Percentiles rank a stretch among this genome's conserved stretches.
phyloP scores from a whole-genome alignment of 805 yeast genomes.

The Myxozyma sirexii region DNA sequence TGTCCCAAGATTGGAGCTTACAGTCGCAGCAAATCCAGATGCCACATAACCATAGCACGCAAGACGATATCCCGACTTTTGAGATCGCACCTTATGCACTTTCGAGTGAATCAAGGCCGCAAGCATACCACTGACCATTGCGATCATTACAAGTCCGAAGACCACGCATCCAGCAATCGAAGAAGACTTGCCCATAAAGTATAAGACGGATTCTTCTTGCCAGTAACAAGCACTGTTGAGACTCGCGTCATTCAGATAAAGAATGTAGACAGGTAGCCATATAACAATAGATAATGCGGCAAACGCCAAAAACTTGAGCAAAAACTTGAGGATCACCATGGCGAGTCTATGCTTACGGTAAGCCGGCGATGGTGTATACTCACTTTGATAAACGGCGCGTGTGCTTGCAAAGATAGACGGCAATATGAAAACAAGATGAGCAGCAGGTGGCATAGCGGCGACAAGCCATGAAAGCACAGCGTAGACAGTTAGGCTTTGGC shows the following conservation, averaged over 20 bases:
- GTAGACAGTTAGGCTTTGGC: not conserved
- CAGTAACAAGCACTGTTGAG: slow-evolving; percentile 19
- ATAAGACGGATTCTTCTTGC: slow-evolving; percentile 14
- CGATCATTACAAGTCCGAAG: not conserved
- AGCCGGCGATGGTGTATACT: not conserved
- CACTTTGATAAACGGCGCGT: not conserved
- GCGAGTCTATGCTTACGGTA: not conserved
- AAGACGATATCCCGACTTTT: slow-evolving; percentile 9
- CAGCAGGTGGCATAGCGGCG: slow-evolving; percentile 10
- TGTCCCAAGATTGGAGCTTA: no score
- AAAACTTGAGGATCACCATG: slow-evolving; percentile 1
- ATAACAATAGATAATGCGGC: slow-evolving; percentile 3
- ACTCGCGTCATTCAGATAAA: slow-evolving; percentile 24
- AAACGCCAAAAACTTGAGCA: slow-evolving; percentile 1
- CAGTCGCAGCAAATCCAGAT: slow-evolving; percentile 4
- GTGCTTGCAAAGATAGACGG: slow-evolving; percentile 20
- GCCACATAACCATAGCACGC: slow-evolving; percentile 7
- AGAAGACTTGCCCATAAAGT: slow-evolving; percentile 24
- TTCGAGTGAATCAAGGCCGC: slow-evolving; percentile 6
- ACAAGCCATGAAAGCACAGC: slow-evolving; percentile 25
- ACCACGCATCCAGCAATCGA: slow-evolving; percentile 20
- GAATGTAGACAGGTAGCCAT: slow-evolving; percentile 29
- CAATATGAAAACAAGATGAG: slow-evolving; percentile 13
- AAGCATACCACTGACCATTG: slow-evolving; percentile 7
- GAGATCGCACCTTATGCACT: not conserved